Percentiles rank a stretch among this genome's conserved stretches.
Conservation (phyloP, 2,329 filamentous ascomycete genomes). For the Hypoxylon sp. region DNA sequence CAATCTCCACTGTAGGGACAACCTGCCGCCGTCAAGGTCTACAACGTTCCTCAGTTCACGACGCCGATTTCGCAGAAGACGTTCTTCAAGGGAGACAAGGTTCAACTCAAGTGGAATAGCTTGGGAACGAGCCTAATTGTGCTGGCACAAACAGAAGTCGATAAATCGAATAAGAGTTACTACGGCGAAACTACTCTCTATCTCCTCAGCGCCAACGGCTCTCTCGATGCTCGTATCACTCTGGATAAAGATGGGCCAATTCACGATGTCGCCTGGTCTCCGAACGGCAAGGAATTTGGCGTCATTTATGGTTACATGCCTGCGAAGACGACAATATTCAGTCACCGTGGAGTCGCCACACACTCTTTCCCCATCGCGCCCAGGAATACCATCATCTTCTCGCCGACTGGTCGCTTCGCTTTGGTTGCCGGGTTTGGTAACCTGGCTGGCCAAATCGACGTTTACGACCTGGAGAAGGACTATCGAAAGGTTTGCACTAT, state of each 20-base stretch:
- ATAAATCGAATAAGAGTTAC: conserved; percentile 99
- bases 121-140: conserved; percentile 92
- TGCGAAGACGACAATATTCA: conserved; percentile 99
- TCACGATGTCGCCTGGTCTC: conserved; percentile 98
- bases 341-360: conserved; percentile 83
- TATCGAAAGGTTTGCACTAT: conserved; percentile 94
- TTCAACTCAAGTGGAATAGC: conserved; percentile 98
- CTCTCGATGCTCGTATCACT: conserved; percentile 91
- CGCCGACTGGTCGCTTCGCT: conserved; percentile 91
- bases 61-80: conserved; percentile 94
- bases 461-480: conserved; percentile 96
- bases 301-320: conserved; percentile 99
- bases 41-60: conserved; percentile 89
- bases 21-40: conserved; percentile 94
- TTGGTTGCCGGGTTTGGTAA: conserved; percentile 97
- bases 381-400: conserved; percentile 95
- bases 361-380: conserved; percentile 90
- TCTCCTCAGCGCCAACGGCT: conserved; percentile 89
- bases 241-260: conserved; percentile 98
- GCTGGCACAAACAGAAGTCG: conserved; percentile 96
- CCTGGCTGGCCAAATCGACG: conserved; percentile 95
- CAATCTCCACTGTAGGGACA: conserved; percentile 74
- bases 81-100: conserved; percentile 99
- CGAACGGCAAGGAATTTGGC: conserved; percentile 97
- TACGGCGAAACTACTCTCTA: conserved; percentile 99